These are phyloP conservation scores for Claviceps sp. DNA, from an alignment of 2,329 filamentous ascomycete species.

Conservation along the genomic window DNA sequence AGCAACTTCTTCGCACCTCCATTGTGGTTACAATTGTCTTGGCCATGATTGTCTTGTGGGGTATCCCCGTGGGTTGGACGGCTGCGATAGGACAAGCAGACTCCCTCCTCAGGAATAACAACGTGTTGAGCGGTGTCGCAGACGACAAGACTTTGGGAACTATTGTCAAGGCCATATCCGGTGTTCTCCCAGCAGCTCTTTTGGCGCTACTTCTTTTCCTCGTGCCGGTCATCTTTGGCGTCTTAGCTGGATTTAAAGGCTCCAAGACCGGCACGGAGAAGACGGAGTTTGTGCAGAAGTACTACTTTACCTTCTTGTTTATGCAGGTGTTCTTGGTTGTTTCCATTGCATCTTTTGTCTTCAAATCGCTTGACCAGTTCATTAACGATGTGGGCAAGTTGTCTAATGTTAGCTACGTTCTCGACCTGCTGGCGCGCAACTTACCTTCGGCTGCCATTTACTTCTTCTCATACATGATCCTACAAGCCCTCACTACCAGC, in stretches of 20 bases:
- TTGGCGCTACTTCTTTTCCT: slow-evolving; percentile 68
- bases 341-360: slow-evolving; percentile 64
- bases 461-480: slow-evolving; percentile 97
- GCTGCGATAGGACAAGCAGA: slow-evolving; percentile 69
- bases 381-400: slow-evolving; percentile 34
- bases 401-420: slow-evolving; percentile 48
- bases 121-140: slow-evolving; percentile 59
- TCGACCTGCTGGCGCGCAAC: slow-evolving; percentile 60
- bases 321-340: slow-evolving; percentile 91
- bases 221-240: slow-evolving; percentile 64
- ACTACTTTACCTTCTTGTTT: slow-evolving; percentile 90
- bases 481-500: slow-evolving; percentile 83
- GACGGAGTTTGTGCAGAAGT: slow-evolving; percentile 74
- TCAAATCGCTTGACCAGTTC: slow-evolving; percentile 49
- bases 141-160: slow-evolving; percentile 45
- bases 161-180: slow-evolving; percentile 53
- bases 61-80: slow-evolving; percentile 79
- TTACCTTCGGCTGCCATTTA: slow-evolving; percentile 85
- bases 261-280: slow-evolving; percentile 69
- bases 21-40: slow-evolving; percentile 51
- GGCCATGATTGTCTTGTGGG: slow-evolving; percentile 77
- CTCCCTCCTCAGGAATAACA: slow-evolving; percentile 48
- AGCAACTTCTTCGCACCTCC: slow-evolving; percentile 60
- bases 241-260: slow-evolving; percentile 62
- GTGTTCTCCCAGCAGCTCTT: slow-evolving; percentile 70